Conservation (phyloP, 1,284 basidiomycete species). For the Wolfiporia cocos region DNA sequence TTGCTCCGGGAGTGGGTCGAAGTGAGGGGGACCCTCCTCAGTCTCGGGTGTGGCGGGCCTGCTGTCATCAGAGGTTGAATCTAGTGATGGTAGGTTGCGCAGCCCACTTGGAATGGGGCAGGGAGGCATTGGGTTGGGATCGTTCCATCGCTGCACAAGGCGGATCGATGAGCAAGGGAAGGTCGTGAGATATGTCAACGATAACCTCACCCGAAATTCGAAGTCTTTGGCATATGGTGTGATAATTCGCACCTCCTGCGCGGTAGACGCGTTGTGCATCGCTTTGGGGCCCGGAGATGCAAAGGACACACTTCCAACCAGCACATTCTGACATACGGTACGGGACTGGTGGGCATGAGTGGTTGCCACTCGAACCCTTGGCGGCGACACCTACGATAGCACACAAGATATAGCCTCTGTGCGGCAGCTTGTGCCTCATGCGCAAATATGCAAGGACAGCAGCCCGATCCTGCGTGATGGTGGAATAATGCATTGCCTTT, state of each 20-base stretch:
- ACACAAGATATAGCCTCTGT: conserved; percentile 66
- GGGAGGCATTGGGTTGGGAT: conserved; percentile 54
- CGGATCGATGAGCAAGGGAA: background rate
- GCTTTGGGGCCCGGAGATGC: conserved; percentile 65
- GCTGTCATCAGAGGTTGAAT: conserved; percentile 6
- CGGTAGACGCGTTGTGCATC: conserved; percentile 71
- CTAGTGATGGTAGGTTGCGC: conserved; percentile 9
- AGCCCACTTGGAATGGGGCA: conserved; percentile 17
- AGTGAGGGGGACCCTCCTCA: conserved; percentile 32
- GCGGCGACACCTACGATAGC: conserved; percentile 46
- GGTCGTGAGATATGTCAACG: background rate
- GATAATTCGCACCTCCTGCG: conserved; percentile 69
- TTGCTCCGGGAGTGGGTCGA: conserved; percentile 54
- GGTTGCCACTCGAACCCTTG: conserved; percentile 2
- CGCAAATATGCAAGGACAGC: conserved; percentile 70
- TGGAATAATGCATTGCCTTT: conserved; percentile 63
- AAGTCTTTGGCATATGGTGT: conserved; percentile 60
- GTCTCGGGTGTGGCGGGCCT: background rate
- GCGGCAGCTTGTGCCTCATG: conserved; percentile 67
- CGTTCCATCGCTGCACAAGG: conserved; percentile 59
- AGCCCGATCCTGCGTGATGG: conserved; percentile 68
- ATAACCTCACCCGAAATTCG: conserved; percentile 53
- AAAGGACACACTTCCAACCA: conserved; percentile 71
- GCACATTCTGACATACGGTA: conserved; percentile 67
- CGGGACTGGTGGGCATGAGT: conserved; percentile 27